phyloP scores from a whole-genome alignment of 192 early-diverging fungal species.

The Pecoramyces ruminantium region DNA sequence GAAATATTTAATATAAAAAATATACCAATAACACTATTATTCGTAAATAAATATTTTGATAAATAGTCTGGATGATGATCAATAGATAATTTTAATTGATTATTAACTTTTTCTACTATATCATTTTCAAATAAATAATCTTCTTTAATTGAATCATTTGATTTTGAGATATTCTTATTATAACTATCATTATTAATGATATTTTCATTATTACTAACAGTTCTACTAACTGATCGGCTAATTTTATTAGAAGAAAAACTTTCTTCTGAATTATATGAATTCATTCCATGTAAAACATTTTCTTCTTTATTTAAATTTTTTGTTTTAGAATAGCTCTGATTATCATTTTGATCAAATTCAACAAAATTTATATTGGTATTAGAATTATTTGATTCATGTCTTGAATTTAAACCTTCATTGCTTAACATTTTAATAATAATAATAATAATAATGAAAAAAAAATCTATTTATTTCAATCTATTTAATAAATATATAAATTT shows the following conservation, averaged over 20 bases:
- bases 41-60: neutral
- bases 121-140: neutral
- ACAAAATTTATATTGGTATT: neutral
- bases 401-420: neutral
- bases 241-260: neutral
- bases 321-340: too few species aligned
- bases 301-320: too few species aligned
- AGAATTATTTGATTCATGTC: neutral
- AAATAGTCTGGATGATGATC: neutral
- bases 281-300: neutral
- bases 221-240: too few species aligned
- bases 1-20: too few species aligned
- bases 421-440: neutral
- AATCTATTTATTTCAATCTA: too few species aligned
- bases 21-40: neutral
- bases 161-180: neutral
- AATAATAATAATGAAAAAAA: too few species aligned
- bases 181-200: neutral
- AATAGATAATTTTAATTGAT: neutral
- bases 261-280: neutral
- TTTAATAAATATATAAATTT: too few species aligned
- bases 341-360: too few species aligned
- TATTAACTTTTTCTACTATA: neutral
- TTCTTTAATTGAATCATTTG: neutral
- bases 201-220: too few species aligned